Base-by-base conservation (phyloP, 2,329 filamentous ascomycete species). In the Alternaria burnsii region DNA sequence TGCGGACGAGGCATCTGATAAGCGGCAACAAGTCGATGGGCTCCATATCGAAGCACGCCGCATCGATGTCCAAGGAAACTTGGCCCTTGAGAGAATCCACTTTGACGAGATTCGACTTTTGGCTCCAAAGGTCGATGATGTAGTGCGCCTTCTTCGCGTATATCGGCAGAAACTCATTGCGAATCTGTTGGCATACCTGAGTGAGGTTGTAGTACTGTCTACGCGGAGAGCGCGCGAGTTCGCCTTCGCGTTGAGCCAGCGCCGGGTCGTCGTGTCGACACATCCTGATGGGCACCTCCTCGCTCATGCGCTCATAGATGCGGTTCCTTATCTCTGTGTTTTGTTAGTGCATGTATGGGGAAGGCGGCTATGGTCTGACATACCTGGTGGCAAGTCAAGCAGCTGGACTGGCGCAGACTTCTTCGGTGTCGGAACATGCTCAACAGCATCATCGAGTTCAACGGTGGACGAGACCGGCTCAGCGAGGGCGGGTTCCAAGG, bases 131-230 rank as follows among this genome's bases (percentile, higher is more conserved):
- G 41, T 65, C 62, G 42, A 65, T 60, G 30, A 62, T 60, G 52
- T 65, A 65, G 18, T 59, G 42, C 5, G 56, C 51, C 10, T 58
- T 59, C 26, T 50, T 22, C 26, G 32, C 55, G 63, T 70, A 74
- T 2, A 67, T 36, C 2, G 71, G 67, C 5, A 66, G 63, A 42
- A 69, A 75, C 36, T 76, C 73, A 5, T 53, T 26, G 40, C 73
- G 72, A 14, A 75, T 62, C n/a, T 66, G 60, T 4, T 51, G 63
- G 51, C 66, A 73, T n/a, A 71, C 71, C 52, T 74, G 71, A 1
- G 71, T 71, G 3, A 76, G 54, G 24, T 24, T 52, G 58, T 60
- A 57, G 34, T 57, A 60, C 20, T 60, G 58, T 40, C 58, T 48
- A 14, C 56, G 34, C 26, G 34, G 20, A 8, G 52, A 40, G n/a